Evolutionary conservation across 371 early-diverging fungal genomes (phyloP).

Genomic region (Mortierella sp.): DNA sequence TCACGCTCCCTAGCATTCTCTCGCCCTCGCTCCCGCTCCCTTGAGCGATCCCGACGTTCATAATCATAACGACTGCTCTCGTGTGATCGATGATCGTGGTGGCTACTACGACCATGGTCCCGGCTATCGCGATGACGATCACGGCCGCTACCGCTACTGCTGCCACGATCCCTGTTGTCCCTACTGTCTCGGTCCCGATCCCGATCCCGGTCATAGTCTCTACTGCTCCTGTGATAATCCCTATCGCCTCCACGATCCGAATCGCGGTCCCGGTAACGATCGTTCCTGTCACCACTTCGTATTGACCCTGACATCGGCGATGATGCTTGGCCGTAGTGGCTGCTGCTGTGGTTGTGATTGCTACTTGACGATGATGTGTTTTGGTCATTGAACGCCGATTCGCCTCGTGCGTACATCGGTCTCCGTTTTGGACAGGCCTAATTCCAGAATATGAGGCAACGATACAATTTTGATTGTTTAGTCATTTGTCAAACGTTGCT

Average conservation of each 20-base stretch:
- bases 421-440: slow-evolving; percentile 16
- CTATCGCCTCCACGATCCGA: not conserved
- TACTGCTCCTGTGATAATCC: slow-evolving; percentile 1
- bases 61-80: not conserved
- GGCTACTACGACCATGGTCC: slow-evolving; percentile 5
- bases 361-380: not conserved
- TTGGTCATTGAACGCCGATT: slow-evolving; percentile 17
- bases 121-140: slow-evolving; percentile 12
- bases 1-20: not conserved
- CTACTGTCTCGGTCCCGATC: not conserved
- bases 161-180: not conserved
- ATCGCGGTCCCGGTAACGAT: slow-evolving; percentile 13
- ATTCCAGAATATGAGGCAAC: not conserved
- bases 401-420: slow-evolving; percentile 10
- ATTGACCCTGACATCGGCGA: not conserved
- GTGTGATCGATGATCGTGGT: not conserved
- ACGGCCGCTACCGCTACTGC: not conserved
- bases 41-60: not conserved
- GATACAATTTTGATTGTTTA: no score
- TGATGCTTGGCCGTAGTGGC: not conserved
- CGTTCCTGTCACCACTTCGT: not conserved
- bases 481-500: not conserved
- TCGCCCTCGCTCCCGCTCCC: not conserved
- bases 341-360: not conserved
- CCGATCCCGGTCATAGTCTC: slow-evolving; percentile 4